Evolutionary conservation across 805 yeast species (phyloP).

Genomic region (Wickerhamiella slavikovae): DNA sequence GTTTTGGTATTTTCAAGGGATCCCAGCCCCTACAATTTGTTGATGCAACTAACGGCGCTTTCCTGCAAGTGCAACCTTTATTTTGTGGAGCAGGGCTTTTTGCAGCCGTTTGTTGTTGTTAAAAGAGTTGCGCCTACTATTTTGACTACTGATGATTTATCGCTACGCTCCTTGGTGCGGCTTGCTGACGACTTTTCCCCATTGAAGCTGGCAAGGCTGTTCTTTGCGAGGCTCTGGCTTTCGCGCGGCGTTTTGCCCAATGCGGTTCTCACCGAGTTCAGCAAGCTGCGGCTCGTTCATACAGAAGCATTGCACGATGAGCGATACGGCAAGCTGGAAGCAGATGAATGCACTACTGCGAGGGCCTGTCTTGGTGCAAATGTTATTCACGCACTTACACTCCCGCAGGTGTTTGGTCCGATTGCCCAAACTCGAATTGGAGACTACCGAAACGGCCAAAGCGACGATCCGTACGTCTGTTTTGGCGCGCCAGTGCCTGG

Average conservation of each 20-base stretch:
- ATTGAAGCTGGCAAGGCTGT: constrained; percentile 6
- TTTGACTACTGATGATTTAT: constrained; percentile 15
- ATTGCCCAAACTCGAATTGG: constrained; percentile 17
- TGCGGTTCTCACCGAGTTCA: constrained; percentile 11
- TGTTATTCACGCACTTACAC: constrained; percentile 16
- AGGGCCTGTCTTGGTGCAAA: constrained; percentile 19
- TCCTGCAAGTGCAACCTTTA: constrained; percentile 9
- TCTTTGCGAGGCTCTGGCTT: constrained; percentile 7
- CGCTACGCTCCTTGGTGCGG: constrained; percentile 13
- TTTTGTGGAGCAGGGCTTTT: constrained; percentile 6
- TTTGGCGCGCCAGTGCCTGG: constrained; percentile 4
- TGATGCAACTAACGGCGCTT: constrained; percentile 17
- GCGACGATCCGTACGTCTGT: neutral
- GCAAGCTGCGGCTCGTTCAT: constrained; percentile 14
- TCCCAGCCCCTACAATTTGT: constrained; percentile 11
- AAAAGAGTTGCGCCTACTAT: constrained; percentile 13
- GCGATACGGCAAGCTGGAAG: constrained; percentile 7
- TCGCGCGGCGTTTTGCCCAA: constrained; percentile 12
- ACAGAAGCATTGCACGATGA: constrained; percentile 10
- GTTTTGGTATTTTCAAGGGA: constrained; percentile 16
- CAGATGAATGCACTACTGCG: constrained; percentile 10
- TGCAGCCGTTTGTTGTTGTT: constrained; percentile 10
- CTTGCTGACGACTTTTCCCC: constrained; percentile 10
- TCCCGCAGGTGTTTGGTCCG: constrained; percentile 16
- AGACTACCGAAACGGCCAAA: constrained; percentile 13